Conservation (phyloP, 164 flowering plant species). For the Umbilicus rupestris region DNA sequence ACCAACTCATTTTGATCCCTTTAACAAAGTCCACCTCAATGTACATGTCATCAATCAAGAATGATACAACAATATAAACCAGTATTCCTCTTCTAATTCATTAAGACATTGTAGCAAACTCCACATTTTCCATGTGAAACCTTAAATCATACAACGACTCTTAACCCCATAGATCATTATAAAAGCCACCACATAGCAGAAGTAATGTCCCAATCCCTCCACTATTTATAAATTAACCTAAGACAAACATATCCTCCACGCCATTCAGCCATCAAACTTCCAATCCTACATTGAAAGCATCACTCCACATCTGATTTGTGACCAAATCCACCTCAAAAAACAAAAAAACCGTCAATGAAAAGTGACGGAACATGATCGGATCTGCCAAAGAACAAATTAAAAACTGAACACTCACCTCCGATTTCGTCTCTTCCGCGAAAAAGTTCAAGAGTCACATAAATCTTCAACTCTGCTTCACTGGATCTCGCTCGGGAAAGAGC, state of each 20-base stretch:
- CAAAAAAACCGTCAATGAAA: neutral
- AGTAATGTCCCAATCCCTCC: no score
- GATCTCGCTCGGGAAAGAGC: neutral
- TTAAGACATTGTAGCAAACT: no score
- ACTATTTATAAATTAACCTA: neutral
- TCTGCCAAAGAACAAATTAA: neutral
- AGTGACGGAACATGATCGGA: neutral
- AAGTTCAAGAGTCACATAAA: neutral
- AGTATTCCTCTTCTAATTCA: no score
- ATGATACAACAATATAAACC: no score
- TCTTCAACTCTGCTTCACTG: neutral
- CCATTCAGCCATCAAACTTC: neutral
- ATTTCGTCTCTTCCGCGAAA: neutral
- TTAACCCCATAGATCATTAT: no score
- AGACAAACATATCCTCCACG: no score
- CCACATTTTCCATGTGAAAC: no score
- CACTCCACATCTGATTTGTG: neutral
- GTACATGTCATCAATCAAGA: no score
- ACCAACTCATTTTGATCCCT: no score
- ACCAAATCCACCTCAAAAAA: neutral
- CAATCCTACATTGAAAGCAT: neutral
- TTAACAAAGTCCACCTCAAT: no score
- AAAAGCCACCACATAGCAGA: no score
- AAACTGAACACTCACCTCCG: neutral
- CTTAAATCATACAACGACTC: no score